phyloP scores from a whole-genome alignment of 148 eudicot genomes.

The Rhododendron ovatum region DNA sequence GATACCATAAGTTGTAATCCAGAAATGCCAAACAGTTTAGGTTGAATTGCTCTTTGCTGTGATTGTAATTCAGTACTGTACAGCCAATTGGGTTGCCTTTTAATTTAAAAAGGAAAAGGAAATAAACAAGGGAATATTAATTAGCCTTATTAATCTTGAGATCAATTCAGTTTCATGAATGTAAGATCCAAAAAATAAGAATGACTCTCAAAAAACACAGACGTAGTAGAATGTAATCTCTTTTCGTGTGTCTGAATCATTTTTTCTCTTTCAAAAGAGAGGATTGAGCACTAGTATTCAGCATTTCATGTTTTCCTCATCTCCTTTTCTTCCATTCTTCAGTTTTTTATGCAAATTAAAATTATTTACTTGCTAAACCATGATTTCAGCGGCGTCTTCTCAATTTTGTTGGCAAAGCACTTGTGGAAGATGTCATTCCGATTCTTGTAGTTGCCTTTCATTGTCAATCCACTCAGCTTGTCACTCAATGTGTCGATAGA shows the following conservation, averaged over 20 bases:
- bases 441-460: slow-evolving; percentile 33
- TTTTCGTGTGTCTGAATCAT: neutral
- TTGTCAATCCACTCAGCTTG: slow-evolving; percentile 28
- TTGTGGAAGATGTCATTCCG: slow-evolving; percentile 42
- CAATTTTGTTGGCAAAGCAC: slow-evolving; percentile 42
- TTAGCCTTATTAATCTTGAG: neutral
- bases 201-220: neutral
- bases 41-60: neutral
- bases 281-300: neutral
- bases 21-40: neutral
- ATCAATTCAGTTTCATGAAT: neutral
- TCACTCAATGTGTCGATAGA: slow-evolving; percentile 32
- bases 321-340: neutral
- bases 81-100: neutral
- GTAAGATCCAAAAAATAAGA: neutral
- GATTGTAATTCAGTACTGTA: neutral
- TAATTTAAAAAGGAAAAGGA: neutral
- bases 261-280: neutral
- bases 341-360: neutral
- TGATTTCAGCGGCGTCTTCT: slow-evolving; percentile 47
- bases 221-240: neutral
- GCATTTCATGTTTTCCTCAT: neutral
- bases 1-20: neutral
- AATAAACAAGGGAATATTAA: neutral
- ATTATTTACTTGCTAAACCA: neutral